Evolutionary conservation across 805 yeast species (phyloP).

Genomic region (Candida methanosorbosa): DNA sequence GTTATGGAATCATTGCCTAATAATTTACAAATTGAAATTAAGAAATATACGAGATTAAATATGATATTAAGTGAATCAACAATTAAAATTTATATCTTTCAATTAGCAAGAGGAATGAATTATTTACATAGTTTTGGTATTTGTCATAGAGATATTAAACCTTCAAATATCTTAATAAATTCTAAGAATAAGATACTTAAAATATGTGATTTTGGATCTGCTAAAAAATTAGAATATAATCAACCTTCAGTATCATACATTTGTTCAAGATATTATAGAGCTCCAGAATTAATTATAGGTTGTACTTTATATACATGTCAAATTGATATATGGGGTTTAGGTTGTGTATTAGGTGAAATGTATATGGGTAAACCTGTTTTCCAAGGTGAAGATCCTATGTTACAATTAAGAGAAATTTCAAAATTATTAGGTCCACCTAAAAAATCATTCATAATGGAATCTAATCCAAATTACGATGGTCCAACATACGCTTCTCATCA

Average conservation of each 20-base stretch:
- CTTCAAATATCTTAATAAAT: conserved; percentile 72
- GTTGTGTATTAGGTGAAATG: conserved; percentile 95
- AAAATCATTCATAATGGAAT: conserved; percentile 58
- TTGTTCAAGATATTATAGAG: conserved; percentile 91
- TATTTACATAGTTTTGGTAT: conserved; percentile 74
- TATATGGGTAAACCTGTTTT: conserved; percentile 88
- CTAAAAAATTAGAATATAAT: conserved; percentile 66
- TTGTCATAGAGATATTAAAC: conserved; percentile 80
- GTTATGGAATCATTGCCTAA: conserved; percentile 88
- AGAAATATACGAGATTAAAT: conserved; percentile 53
- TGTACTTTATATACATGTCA: conserved; percentile 80
- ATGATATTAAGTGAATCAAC: conserved; percentile 62
- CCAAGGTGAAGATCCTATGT: conserved; percentile 84
- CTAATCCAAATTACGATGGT: conserved; percentile 70
- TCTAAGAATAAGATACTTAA: conserved; percentile 59
- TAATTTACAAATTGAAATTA: conserved; percentile 67
- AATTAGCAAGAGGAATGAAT: conserved; percentile 75
- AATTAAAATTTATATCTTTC: conserved; percentile 70
- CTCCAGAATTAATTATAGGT: conserved; percentile 94
- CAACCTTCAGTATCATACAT: conserved; percentile 93
- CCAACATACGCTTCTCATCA: conserved; percentile 29
- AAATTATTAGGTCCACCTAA: conserved; percentile 88
- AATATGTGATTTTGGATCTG: conserved; percentile 82
- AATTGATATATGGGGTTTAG: conserved; percentile 97
- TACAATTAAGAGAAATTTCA: conserved; percentile 85